Conservation (phyloP, 2,329 filamentous ascomycete genomes). For the Exophiala bonariae region DNA sequence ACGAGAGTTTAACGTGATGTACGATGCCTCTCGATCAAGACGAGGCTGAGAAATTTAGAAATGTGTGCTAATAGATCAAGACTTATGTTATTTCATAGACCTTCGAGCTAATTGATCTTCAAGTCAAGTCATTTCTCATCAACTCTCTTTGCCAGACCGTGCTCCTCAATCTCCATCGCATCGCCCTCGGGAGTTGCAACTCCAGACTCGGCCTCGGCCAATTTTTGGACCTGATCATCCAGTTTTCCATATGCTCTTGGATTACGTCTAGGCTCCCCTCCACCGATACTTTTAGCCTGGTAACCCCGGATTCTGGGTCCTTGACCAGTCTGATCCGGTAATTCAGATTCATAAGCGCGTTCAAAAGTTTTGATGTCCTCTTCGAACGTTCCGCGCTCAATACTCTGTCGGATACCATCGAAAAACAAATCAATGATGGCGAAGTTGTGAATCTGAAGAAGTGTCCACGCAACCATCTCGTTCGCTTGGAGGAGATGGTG, state of each 20-base stretch:
- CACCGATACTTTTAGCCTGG: slow-evolving; percentile 71
- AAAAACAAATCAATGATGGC: slow-evolving; percentile 74
- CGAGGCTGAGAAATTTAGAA: no score
- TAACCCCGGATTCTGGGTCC: slow-evolving; percentile 79
- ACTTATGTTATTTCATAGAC: no score
- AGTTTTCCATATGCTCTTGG: slow-evolving; percentile 65
- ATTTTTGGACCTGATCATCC: slow-evolving; percentile 48
- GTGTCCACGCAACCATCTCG: slow-evolving; percentile 94
- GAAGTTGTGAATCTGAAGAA: slow-evolving; percentile 92
- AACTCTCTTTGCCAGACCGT: slow-evolving; percentile 46
- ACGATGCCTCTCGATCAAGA: no score
- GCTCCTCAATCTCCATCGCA: slow-evolving; percentile 53
- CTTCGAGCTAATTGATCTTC: no score
- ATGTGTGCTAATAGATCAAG: no score
- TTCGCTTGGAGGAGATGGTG: slow-evolving; percentile 85
- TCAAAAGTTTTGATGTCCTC: slow-evolving; percentile 61
- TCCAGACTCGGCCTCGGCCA: slow-evolving; percentile 51
- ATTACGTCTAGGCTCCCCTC: slow-evolving; percentile 65
- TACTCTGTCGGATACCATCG: slow-evolving; percentile 63
- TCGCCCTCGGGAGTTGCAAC: slow-evolving; percentile 52
- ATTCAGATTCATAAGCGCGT: slow-evolving; percentile 64
- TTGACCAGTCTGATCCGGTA: slow-evolving; percentile 74
- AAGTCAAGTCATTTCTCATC: background rate
- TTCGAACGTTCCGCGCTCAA: slow-evolving; percentile 58
- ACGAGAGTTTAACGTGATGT: no score